Percentiles rank a stretch among this genome's conserved stretches.
These are phyloP conservation scores for Kuraishia ogatae DNA, from an alignment of 805 yeast genomes.

Conservation along the genomic window DNA sequence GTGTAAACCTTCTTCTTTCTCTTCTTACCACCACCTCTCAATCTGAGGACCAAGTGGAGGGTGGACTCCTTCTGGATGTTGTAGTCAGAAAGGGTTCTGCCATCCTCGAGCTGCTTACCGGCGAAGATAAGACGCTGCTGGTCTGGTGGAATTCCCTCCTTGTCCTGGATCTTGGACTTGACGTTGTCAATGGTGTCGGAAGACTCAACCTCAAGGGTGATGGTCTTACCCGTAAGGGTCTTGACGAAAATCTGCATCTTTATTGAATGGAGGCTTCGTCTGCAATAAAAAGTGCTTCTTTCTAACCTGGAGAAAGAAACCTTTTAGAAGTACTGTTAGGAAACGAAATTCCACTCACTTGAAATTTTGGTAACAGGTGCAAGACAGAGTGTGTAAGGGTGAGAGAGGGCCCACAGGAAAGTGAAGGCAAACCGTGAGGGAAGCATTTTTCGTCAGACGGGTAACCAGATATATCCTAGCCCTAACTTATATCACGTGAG, in stretches of 20 bases:
- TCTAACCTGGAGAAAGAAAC: slow-evolving; percentile 25
- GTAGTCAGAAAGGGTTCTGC: slow-evolving; percentile 98
- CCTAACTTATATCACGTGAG: neutral
- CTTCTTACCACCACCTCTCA: slow-evolving; percentile 99
- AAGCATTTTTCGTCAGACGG: neutral
- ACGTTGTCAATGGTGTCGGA: slow-evolving; percentile 98
- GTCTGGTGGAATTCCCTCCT: slow-evolving; percentile 99
- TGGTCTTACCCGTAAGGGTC: slow-evolving; percentile 86
- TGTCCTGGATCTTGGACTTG: slow-evolving; percentile 97
- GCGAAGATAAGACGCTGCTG: slow-evolving; percentile 99
- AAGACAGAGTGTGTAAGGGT: neutral
- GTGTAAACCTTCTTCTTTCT: slow-evolving; percentile 99
- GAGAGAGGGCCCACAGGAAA: neutral
- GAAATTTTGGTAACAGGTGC: neutral
- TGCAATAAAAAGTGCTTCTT: slow-evolving; percentile 28
- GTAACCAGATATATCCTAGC: neutral
- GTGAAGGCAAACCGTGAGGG: neutral
- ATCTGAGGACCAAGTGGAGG: slow-evolving; percentile 89
- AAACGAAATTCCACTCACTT: neutral
- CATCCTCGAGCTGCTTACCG: slow-evolving; percentile 99
- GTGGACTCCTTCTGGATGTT: slow-evolving; percentile 99
- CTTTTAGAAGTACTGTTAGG: slow-evolving; percentile 5
- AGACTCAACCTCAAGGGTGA: slow-evolving; percentile 98
- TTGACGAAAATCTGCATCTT: slow-evolving; percentile 69
- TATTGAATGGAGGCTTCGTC: slow-evolving; percentile 21